Evolutionary conservation across 805 yeast species (phyloP).

Genomic region (Starmerella cellae): DNA sequence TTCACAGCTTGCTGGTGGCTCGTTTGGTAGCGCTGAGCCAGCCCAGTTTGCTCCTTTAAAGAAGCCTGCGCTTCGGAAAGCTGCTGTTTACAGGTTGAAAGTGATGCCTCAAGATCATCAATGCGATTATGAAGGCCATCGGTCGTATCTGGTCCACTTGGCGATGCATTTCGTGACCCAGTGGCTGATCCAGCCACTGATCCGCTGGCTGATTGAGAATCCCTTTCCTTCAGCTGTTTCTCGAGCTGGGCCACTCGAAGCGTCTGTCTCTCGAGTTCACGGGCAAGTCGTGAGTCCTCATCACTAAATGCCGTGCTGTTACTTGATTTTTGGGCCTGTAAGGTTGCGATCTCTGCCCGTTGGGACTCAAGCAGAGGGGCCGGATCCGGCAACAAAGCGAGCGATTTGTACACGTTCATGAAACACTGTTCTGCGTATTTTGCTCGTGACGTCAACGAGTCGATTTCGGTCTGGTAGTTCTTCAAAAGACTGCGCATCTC

Average conservation of each 20-base stretch:
- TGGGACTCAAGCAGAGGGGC: conserved; percentile 55
- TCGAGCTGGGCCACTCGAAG: conserved; percentile 58
- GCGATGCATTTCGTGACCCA: neutral
- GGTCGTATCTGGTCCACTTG: conserved; percentile 16
- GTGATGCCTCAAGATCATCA: conserved; percentile 14
- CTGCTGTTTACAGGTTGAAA: conserved; percentile 1
- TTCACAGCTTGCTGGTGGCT: conserved; percentile 5
- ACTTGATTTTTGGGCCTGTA: conserved; percentile 28
- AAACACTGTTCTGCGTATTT: conserved; percentile 62
- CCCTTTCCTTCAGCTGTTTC: conserved; percentile 39
- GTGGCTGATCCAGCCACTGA: neutral
- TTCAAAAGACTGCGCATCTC: conserved; percentile 56
- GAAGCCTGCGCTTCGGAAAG: conserved; percentile 2
- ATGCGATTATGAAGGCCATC: conserved; percentile 8
- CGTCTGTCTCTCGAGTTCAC: conserved; percentile 64
- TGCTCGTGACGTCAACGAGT: conserved; percentile 60
- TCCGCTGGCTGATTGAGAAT: neutral
- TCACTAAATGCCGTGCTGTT: conserved; percentile 3
- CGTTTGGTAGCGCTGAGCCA: conserved; percentile 5
- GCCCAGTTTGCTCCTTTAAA: neutral
- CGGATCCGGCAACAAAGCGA: conserved; percentile 92
- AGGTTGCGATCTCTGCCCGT: conserved; percentile 8
- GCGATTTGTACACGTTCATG: conserved; percentile 55
- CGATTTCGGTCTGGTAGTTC: conserved; percentile 79
- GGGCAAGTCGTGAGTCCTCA: conserved; percentile 31